These are phyloP conservation scores for Pichia heedii DNA, from an alignment of 805 yeast genomes.

Conservation along the genomic window DNA sequence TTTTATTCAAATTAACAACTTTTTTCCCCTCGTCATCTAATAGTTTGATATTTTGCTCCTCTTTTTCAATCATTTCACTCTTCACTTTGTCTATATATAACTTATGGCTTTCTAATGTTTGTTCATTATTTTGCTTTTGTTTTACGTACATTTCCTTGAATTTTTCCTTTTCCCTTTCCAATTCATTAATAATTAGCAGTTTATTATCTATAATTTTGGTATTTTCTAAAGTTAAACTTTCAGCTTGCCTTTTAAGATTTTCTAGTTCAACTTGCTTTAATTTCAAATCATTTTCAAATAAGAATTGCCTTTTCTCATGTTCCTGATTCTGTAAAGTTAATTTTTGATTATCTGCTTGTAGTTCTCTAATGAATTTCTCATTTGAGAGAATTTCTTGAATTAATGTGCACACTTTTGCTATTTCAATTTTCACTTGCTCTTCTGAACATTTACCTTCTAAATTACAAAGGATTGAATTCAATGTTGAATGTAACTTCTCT, in stretches of 20 bases:
- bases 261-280: not conserved
- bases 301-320: not conserved
- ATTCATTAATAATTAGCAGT: not conserved
- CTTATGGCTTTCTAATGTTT: not conserved
- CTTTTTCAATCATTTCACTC: not conserved
- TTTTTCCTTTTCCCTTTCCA: not conserved
- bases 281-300: not conserved
- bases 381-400: not conserved
- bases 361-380: not conserved
- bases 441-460: not conserved
- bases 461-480: not conserved
- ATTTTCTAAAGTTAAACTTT: conserved; percentile 28
- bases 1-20: not conserved
- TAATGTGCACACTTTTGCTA: not conserved
- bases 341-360: not conserved
- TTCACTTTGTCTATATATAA: not conserved
- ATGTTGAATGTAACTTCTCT: not conserved
- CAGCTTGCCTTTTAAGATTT: conserved; percentile 1
- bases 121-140: not conserved
- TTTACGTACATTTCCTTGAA: not conserved
- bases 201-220: conserved; percentile 25
- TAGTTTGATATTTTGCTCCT: conserved; percentile 1
- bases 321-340: not conserved
- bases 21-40: conserved; percentile 3
- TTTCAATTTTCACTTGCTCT: not conserved